Percentiles rank a stretch among this genome's conserved stretches.
These are phyloP conservation scores for Pyracantha coccinea DNA, from an alignment of 331 rosid species.

Conservation along the genomic window DNA sequence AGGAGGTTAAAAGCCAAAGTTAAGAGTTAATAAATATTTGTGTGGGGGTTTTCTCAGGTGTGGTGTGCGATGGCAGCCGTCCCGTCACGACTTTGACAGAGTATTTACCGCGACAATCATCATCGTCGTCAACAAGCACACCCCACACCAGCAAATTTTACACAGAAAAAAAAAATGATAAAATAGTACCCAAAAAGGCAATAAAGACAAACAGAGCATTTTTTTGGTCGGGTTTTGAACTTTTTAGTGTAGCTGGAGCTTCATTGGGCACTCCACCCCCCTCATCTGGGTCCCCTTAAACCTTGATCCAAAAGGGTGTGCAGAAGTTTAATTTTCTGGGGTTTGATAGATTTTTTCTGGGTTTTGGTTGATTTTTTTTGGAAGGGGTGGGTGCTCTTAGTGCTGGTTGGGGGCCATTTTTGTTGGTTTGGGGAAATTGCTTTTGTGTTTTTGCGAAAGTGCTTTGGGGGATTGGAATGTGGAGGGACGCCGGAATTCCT, in stretches of 20 bases:
- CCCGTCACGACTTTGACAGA: slow-evolving; percentile 24
- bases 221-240: slow-evolving; percentile 9
- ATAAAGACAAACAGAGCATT: not conserved
- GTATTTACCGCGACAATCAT: slow-evolving; percentile 15
- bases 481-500: slow-evolving; percentile 80
- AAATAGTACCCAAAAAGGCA: not conserved
- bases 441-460: slow-evolving; percentile 4
- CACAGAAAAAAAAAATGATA: not conserved
- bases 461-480: slow-evolving; percentile 48
- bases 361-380: slow-evolving; percentile 23
- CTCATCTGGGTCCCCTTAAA: no score
- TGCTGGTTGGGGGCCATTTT: slow-evolving; percentile 1
- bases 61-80: slow-evolving; percentile 27
- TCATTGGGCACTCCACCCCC: no score
- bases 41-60: slow-evolving; percentile 15
- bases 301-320: slow-evolving; percentile 14
- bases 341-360: slow-evolving; percentile 36
- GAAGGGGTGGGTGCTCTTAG: slow-evolving; percentile 17
- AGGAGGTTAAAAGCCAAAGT: slow-evolving; percentile 5
- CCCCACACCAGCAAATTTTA: not conserved
- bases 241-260: no score
- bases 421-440: not conserved
- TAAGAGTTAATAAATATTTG: slow-evolving; percentile 1
- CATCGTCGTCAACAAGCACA: slow-evolving; percentile 13
- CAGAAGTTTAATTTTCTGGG: slow-evolving; percentile 30